These are phyloP conservation scores for Crithidia expoeki DNA, from an alignment of 208 protist species.

Conservation along the genomic window DNA sequence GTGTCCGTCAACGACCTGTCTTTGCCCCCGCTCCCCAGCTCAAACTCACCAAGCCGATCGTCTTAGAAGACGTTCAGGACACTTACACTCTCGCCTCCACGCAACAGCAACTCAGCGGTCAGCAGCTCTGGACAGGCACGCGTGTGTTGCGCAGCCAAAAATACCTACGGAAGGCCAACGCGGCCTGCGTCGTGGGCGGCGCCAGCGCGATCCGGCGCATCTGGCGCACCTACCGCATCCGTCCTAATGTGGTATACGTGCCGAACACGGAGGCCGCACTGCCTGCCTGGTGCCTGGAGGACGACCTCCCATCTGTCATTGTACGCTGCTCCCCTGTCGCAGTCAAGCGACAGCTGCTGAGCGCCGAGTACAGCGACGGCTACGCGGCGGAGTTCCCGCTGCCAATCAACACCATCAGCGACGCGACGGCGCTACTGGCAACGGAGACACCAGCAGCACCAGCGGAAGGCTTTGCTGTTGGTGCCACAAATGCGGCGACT, in stretches of 20 bases:
- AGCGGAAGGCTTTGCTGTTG: too few species aligned
- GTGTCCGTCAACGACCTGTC: too few species aligned
- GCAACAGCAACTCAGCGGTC: conserved; percentile 39
- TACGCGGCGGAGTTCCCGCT: conserved; percentile 83
- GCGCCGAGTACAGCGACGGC: conserved; percentile 77
- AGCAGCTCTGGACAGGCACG: conserved; percentile 69
- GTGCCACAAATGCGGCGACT: background rate
- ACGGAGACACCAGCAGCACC: background rate
- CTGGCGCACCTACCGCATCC: conserved; percentile 74
- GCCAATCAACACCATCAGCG: conserved; percentile 29
- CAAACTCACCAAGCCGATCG: conserved; percentile 21
- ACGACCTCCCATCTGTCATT: conserved; percentile 63
- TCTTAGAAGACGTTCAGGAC: conserved; percentile 59
- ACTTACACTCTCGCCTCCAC: conserved; percentile 23
- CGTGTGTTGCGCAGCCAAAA: conserved; percentile 55
- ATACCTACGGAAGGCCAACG: conserved; percentile 49
- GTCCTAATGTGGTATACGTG: conserved; percentile 81
- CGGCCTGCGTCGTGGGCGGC: conserved; percentile 78
- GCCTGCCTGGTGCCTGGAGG: conserved; percentile 71
- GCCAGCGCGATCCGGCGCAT: conserved; percentile 68
- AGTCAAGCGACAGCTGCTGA: conserved; percentile 72
- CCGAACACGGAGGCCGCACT: conserved; percentile 55
- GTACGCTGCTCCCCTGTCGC: conserved; percentile 75
- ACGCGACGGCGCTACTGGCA: conserved; percentile 12
- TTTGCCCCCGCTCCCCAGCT: background rate